Conservation (phyloP, 1,284 basidiomycete species). For the Moesziomyces antarcticus region DNA sequence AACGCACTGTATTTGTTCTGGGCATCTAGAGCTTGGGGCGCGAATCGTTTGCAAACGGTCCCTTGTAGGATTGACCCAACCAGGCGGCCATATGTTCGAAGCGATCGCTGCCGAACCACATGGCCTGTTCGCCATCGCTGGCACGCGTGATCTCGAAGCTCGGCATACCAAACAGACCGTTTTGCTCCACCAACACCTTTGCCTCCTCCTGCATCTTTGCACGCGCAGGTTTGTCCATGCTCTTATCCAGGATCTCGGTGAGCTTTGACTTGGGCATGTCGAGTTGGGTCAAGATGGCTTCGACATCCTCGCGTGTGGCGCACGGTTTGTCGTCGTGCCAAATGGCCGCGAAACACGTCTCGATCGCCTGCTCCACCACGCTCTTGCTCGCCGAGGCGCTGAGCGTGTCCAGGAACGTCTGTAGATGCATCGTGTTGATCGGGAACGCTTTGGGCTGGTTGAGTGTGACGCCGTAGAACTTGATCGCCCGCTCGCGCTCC, state of each 20-base stretch:
- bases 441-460: constrained; percentile 53
- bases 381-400: constrained; percentile 6
- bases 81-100: constrained; percentile 58
- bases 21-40: constrained; percentile 36
- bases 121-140: constrained; percentile 21
- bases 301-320: constrained; percentile 36
- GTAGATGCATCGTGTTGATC: constrained; percentile 54
- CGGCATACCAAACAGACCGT: constrained; percentile 54
- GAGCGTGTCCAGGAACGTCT: constrained; percentile 46
- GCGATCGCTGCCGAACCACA: constrained; percentile 54
- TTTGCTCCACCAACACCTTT: constrained; percentile 31
- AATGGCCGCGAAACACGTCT: constrained; percentile 46
- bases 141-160: constrained; percentile 41
- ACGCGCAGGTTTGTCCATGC: constrained; percentile 19
- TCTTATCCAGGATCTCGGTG: constrained; percentile 14
- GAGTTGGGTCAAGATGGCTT: constrained; percentile 22
- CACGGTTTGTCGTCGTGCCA: constrained; percentile 50
- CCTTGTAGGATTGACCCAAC: constrained; percentile 47
- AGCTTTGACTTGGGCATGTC: constrained; percentile 16
- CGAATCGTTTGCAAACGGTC: constrained; percentile 47
- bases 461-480: constrained; percentile 60
- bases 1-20: neutral
- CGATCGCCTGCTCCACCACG: constrained; percentile 26
- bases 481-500: constrained; percentile 43
- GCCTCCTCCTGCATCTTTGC: constrained; percentile 32